Percentiles rank a stretch among this genome's conserved stretches.
These are phyloP conservation scores for Raddia guianensis DNA, from an alignment of 176 grass and related monocot species.

Conservation along the genomic window DNA sequence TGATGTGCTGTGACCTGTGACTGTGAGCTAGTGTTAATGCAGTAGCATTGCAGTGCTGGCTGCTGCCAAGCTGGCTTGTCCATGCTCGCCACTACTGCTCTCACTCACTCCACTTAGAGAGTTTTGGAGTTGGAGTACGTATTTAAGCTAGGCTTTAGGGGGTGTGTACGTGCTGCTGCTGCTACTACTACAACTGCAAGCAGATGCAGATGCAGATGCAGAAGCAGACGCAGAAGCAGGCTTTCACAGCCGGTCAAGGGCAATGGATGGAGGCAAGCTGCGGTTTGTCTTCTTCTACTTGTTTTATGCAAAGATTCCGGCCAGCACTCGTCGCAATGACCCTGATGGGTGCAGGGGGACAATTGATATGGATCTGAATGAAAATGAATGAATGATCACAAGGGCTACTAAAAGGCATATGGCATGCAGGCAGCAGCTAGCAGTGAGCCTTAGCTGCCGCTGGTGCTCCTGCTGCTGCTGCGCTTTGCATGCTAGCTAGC, in stretches of 20 bases:
- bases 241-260: conserved; percentile 37
- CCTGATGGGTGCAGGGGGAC: conserved; percentile 46
- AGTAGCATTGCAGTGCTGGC: background rate
- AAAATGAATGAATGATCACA: conserved; percentile 38
- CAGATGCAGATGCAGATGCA: background rate
- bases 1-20: background rate
- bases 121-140: background rate
- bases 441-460: conserved; percentile 7
- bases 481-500: background rate
- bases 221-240: conserved; percentile 16
- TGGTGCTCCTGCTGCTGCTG: background rate
- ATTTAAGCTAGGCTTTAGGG: conserved; percentile 20
- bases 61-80: conserved; percentile 52
- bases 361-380: conserved; percentile 61
- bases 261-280: conserved; percentile 18
- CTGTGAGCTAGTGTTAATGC: background rate
- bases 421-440: background rate
- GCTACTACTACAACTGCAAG: background rate
- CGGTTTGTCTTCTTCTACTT: conserved; percentile 51
- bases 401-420: conserved; percentile 12
- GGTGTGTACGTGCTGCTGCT: background rate
- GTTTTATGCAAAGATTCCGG: conserved; percentile 55
- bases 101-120: too few species aligned
- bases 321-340: background rate
- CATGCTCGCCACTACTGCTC: conserved; percentile 36